A percentile compares a stretch with the other conserved stretches of the same genome.
phyloP scores from a whole-genome alignment of 2,329 filamentous ascomycete genomes.

The Hypoxylon sp. region DNA sequence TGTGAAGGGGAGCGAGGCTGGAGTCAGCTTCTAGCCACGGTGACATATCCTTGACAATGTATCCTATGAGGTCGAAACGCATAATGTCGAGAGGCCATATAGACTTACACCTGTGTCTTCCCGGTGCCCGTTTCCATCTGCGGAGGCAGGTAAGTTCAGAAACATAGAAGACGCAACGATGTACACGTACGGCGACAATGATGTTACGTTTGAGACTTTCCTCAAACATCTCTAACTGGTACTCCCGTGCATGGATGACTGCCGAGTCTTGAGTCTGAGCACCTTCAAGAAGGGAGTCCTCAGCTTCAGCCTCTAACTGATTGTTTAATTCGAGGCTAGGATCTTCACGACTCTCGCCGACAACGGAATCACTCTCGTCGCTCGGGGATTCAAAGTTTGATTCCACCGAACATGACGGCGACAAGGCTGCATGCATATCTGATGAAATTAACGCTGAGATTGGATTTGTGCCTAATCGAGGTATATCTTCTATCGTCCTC shows the following conservation, averaged over 20 bases:
- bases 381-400: conserved; percentile 24
- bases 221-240: conserved; percentile 83
- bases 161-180: not conserved
- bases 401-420: conserved; percentile 19
- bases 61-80: not conserved
- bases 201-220: conserved; percentile 77
- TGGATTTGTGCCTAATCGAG: not conserved
- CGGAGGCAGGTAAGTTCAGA: conserved; percentile 14
- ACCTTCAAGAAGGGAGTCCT: conserved; percentile 13
- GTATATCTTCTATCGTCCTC: conserved; percentile 3
- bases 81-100: not conserved
- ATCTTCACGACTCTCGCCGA: conserved; percentile 12
- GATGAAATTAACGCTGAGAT: not conserved
- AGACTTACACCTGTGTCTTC: conserved; percentile 80
- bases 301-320: not conserved
- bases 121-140: conserved; percentile 85
- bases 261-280: conserved; percentile 42
- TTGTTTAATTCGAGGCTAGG: conserved; percentile 10
- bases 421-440: conserved; percentile 3
- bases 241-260: conserved; percentile 68
- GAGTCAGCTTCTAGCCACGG: conserved; percentile 19
- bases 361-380: conserved; percentile 10
- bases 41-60: not conserved
- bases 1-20: not conserved
- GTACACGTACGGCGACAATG: conserved; percentile 74